Base-by-base conservation (phyloP, 495 filamentous ascomycete genomes). In the Pyrenopolyporus hunteri region DNA sequence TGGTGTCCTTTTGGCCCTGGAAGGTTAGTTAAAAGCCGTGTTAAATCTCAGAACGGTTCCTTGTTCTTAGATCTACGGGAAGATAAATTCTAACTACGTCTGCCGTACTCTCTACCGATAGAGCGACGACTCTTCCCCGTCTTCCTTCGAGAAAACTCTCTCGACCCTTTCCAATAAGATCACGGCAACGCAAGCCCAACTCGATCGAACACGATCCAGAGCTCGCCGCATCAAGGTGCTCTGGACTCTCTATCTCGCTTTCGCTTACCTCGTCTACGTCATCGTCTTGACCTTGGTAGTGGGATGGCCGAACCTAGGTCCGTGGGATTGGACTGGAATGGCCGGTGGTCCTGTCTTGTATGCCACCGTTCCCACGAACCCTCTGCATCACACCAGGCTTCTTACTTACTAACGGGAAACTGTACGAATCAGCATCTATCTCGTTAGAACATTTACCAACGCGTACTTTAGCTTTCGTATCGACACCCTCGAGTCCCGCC, bases 141-240 rank as follows among this genome's bases (percentile, higher is more conserved):
- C 93, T 32, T 89, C 86, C 4, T 98, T 98, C 67, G 94, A 98
- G 74, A 96, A 92, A 76, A 84, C 88, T 0, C 87, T 98, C 35
- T 88, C 89, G 11, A 82, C 85, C 8, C 83, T 98, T 35, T 86
- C 92, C 10, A 78, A 78, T 22, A 96, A 93, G 78, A 96, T 98
- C 69, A 79, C 87, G 11, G 78, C 84, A 40, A 82, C 86, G 25
- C 88, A 85, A 59, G 71, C 85, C 26, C 87, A 82, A 43, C 86
- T 97, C 42, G 89, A 95, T 53, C 73, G 76, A 33, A 78, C 88
- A 37, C 88, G 91, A 14, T 82, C 87, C 68, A 82, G 82, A 29
- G 80, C 87, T 10, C 85, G 94, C 31, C 87, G 92, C 44, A 83
- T 90, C 67, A 96, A 90, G 68, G 89, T 89, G 26, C 81, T 97